These are phyloP conservation scores for Schwanniomyces etchellsii DNA, from an alignment of 1,139 yeast genomes.

Conservation along the genomic window DNA sequence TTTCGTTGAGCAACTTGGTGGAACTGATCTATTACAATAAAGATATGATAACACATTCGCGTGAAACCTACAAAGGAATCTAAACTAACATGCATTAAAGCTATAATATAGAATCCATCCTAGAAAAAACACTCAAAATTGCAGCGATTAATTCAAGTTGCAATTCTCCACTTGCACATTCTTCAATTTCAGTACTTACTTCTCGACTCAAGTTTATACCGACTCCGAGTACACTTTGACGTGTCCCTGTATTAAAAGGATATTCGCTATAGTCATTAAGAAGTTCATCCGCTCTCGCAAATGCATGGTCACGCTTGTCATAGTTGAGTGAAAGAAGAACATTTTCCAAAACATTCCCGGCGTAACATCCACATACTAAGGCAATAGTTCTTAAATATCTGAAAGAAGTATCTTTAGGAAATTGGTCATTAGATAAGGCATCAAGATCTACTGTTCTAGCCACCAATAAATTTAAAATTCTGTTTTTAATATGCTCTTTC, in stretches of 20 bases:
- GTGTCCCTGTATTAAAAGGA: constrained; percentile 65
- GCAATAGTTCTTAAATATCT: constrained; percentile 73
- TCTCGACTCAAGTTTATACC: constrained; percentile 74
- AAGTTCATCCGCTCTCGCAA: constrained; percentile 87
- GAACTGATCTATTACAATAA: constrained; percentile 15
- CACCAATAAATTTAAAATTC: constrained; percentile 67
- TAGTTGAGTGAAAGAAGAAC: constrained; percentile 73
- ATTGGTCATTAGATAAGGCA: constrained; percentile 46
- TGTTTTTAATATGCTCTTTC: constrained; percentile 73
- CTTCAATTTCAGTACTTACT: constrained; percentile 62
- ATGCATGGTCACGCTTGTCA: constrained; percentile 90
- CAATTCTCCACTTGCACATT: constrained; percentile 50
- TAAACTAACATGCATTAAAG: background rate
- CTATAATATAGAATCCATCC: constrained; percentile 50
- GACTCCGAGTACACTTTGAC: constrained; percentile 57
- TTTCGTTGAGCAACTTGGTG: constrained; percentile 41
- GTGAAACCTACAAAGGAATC: too few relatives aligned
- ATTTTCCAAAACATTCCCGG: constrained; percentile 94
- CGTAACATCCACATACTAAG: constrained; percentile 84
- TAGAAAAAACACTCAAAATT: constrained; percentile 57
- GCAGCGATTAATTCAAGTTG: constrained; percentile 90
- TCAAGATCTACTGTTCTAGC: constrained; percentile 61
- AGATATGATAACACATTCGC: too few relatives aligned
- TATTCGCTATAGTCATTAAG: constrained; percentile 75
- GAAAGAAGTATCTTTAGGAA: constrained; percentile 66